Base-by-base conservation (phyloP, 2,329 filamentous ascomycete species). In the Pseudogymnoascus sp. region DNA sequence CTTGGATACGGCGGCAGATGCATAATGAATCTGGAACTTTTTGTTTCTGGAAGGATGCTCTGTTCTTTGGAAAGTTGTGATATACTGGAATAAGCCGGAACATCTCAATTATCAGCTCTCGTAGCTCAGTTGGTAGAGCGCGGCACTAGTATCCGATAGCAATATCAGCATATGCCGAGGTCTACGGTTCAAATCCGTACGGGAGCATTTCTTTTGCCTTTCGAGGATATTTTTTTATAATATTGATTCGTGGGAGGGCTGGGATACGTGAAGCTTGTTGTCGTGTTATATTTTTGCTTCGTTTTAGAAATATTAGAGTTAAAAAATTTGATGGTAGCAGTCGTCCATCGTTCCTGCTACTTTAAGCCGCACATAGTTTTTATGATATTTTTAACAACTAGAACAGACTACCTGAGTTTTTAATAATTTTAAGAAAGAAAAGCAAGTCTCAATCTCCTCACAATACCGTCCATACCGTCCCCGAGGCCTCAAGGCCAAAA, bases 151-250 rank as follows among this genome's bases (percentile, higher is more conserved):
- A 48, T 2, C 13, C 15, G 13, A 10, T 35, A 35, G 7, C 33
- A 35, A 25, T 7, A n/a, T 27, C 21, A 44, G 10, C 2, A 13
- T 13, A 48, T 48, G 42, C 42, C 42, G 42, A 48, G 42, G 42
- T 48, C 42, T 48, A 48, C 42, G 42, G 42, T 48, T 48, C 42
- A 48, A 48, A n/a, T 48, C 42, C 42, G 42, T 48, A 48, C 27
- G 42, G 27, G 42, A 29, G 42, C 42, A 3, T 9, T 29, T 10
- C 13, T 48, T 48, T 48, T 6, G 12, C 17, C 10, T 13, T 42
- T 7, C 6, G 9, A 25, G 5, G 39, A 12, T 9, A 10, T 21
- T 41, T 41, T 17, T 41, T n/a, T 27, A 29, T 10, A 15, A 29
- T 29, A 15, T 29, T 25, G 7, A 10, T 29, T 44, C 21, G 41